Evolutionary conservation across 2,329 filamentous ascomycete species (phyloP), one percentile per base, ranked within the genome.

Genomic region (Cladosporium sp.): DNA sequence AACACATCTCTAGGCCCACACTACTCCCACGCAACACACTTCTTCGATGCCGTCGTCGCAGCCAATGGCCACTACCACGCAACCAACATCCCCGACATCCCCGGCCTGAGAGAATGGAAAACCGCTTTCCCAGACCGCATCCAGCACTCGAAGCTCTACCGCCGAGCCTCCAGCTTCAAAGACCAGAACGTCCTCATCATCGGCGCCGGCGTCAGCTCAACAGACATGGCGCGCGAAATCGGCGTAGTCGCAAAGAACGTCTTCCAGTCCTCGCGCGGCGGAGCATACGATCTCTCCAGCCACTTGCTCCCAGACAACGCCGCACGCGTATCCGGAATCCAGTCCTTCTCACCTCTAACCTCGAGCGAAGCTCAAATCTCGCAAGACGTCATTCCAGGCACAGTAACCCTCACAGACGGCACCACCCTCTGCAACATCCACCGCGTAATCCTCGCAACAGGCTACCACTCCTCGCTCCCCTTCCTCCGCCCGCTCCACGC

Each of bases 381-480:
- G 5, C 16, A 36, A 16, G 56, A 60, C 4, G 46, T 77, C 0
- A 82, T 88, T 10, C 84, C 85, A 0, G 81, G 84, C 0, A 80
- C 74, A 0, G 76, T 88, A 0, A 77, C 81, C 0, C 76, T 91
- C 1, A 81, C 79, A 51, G 83, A 86, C 26, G 88, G 87, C 0
- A 70, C 77, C 0, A 76, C 76, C 1, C 70, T 92, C 0, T 78
- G 78, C 23, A 79, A 82, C 11, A 85, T 92, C 39, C 83, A 92
- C 70, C 78, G 80, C 18, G 81, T 92, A 0, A 81, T 92, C 23
- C 72, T 92, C 5, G 87, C 85, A 18, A 92, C 89, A 0, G 89
- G 90, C 0, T 92, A 92, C 70, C 85, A 89, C 70, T 86, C 87
- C 16, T 86, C 86, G 0, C 83, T 89, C 18, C 89, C 89, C 0